A percentile compares a stretch with the other conserved stretches of the same genome.
Conservation (phyloP, 345 rosid genomes). For the Cochlearia excelsa region DNA sequence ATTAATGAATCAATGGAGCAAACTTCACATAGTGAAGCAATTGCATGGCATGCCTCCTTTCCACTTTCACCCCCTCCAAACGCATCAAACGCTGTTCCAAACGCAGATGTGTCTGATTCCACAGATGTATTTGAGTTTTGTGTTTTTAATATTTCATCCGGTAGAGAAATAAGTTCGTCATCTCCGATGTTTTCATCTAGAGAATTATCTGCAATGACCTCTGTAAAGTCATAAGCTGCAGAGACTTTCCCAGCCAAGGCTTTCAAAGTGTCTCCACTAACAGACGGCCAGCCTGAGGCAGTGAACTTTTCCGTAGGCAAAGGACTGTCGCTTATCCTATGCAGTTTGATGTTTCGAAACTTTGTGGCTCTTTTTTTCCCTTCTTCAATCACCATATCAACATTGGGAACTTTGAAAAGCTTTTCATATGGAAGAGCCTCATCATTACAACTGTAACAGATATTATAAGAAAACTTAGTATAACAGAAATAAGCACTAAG, state of each 20-base stretch:
- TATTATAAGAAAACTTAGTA: conserved; percentile 22
- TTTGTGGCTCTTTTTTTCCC: conserved; percentile 78
- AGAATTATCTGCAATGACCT: conserved; percentile 36
- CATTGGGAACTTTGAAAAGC: conserved; percentile 66
- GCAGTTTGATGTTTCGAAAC: conserved; percentile 57
- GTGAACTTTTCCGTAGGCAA: conserved; percentile 71
- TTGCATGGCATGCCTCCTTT: conserved; percentile 87
- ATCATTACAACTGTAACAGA: conserved; percentile 44
- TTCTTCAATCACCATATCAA: conserved; percentile 73
- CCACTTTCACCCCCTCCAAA: conserved; percentile 57
- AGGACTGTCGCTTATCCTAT: conserved; percentile 42
- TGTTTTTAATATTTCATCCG: conserved; percentile 31
- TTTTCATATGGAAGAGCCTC: conserved; percentile 50
- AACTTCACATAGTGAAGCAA: conserved; percentile 84
- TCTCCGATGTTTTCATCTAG: conserved; percentile 38
- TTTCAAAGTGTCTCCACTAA: conserved; percentile 77
- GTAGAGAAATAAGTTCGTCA: conserved; percentile 22
- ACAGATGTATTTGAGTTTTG: conserved; percentile 23
- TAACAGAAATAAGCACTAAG: neutral
- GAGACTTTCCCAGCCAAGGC: conserved; percentile 75
- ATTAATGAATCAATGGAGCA: conserved; percentile 88
- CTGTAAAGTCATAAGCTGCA: conserved; percentile 50
- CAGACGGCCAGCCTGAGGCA: conserved; percentile 82
- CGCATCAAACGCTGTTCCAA: conserved; percentile 49
- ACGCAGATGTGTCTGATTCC: conserved; percentile 50